Base-by-base conservation (phyloP, 495 filamentous ascomycete species). In the Podospora anserina region DNA sequence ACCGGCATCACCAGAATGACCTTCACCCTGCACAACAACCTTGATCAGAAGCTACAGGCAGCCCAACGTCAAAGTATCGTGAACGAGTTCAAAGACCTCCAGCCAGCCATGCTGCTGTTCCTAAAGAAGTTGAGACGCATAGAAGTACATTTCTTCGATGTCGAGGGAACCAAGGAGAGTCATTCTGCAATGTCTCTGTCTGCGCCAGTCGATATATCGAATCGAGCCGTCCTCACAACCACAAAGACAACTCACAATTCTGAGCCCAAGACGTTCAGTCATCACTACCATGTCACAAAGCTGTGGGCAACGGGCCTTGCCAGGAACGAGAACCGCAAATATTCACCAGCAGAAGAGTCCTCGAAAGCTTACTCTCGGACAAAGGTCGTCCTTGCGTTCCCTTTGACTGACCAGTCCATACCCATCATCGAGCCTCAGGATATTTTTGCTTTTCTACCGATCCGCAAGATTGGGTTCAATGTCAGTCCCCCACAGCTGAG, bases 311-410 rank as follows among this genome's bases (percentile, higher is more conserved):
- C 72, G 7, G 68, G 67, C 27, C 70, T 82, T 19, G 68, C 78
- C 0, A 69, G 23, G 30, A 77, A 72, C 53, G 78, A 79, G 53
- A 79, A 76, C 65, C 74, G 78, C 32, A 57, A 18, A 0, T 78
- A 76, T 57, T 68, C 78, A 2, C 62, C 64, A 0, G 2, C 5
- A 0, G 75, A 79, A 32, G 64, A 70, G 20, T 27, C 66, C 4
- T 44, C 57, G 4, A 27, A 23, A 39, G 69, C 71, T 27, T 78
- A 75, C 54, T 39, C 73, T 2, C 65, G 49, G 6, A 68, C 80
- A 1, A 73, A 78, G 26, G 66, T 83, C 16, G 64, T 79, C 23
- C 72, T 83, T 2, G 79, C 82, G 6, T 84, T 84, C 64, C 80
- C 81, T 5, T 20, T 82, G 0, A 70, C 75, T 0, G 56, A 65